Evolutionary conservation across 1,284 basidiomycete species (phyloP).

Genomic region (Moesziomyces sp.): DNA sequence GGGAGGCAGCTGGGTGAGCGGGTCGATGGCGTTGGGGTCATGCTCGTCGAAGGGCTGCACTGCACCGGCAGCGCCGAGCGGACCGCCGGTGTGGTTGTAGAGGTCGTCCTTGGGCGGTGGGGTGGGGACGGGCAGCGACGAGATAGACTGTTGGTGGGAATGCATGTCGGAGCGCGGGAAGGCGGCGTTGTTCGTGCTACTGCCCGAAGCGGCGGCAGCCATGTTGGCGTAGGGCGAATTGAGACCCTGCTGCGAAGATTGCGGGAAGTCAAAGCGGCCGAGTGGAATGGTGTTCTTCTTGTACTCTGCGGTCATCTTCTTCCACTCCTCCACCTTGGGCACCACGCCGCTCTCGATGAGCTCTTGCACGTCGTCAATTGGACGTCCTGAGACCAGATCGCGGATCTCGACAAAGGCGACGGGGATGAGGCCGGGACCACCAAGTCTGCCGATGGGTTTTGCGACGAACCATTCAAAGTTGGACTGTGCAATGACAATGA

Average conservation of each 20-base stretch:
- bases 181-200: conserved; percentile 23
- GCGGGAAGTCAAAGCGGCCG: conserved; percentile 71
- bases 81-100: conserved; percentile 27
- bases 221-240: conserved; percentile 44
- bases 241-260: conserved; percentile 30
- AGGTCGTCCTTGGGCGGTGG: conserved; percentile 50
- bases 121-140: conserved; percentile 30
- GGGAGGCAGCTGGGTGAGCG: conserved; percentile 52
- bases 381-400: conserved; percentile 80
- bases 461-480: conserved; percentile 72
- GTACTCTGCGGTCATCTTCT: conserved; percentile 91
- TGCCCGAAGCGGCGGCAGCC: conserved; percentile 33
- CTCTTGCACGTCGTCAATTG: conserved; percentile 75
- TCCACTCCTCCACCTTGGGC: conserved; percentile 98
- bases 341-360: conserved; percentile 86
- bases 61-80: conserved; percentile 19
- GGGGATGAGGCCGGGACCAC: conserved; percentile 94
- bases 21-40: conserved; percentile 23
- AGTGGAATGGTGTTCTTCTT: conserved; percentile 95
- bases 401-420: conserved; percentile 95
- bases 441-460: conserved; percentile 92
- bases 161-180: conserved; percentile 15
- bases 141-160: conserved; percentile 26
- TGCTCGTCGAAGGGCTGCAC: conserved; percentile 17
- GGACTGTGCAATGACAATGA: conserved; percentile 73